Percentiles rank a stretch among this genome's conserved stretches.
Evolutionary conservation across 164 flowering plant genomes (phyloP).

Genomic region (Aristolochia fimbriata): DNA sequence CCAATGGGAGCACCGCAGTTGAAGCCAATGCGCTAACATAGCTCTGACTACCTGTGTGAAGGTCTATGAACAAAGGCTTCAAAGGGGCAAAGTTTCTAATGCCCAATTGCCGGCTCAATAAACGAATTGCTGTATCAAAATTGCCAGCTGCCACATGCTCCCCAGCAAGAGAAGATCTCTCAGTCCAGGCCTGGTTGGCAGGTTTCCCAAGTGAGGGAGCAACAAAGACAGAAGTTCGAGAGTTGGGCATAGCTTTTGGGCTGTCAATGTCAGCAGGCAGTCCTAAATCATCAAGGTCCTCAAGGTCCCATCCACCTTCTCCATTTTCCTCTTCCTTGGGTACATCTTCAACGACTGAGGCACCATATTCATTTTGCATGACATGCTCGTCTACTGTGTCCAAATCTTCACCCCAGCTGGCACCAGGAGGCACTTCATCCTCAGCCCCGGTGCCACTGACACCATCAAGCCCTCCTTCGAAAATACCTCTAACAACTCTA

Average conservation of each 20-base stretch:
- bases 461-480: constrained; percentile 71
- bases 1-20: constrained; percentile 48
- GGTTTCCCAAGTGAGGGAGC: constrained; percentile 80
- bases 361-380: constrained; percentile 51
- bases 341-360: constrained; percentile 40
- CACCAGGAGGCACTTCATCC: constrained; percentile 55
- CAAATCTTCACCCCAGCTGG: constrained; percentile 78
- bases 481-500: constrained; percentile 76
- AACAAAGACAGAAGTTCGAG: constrained; percentile 53
- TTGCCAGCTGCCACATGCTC: constrained; percentile 96
- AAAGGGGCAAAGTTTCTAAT: constrained; percentile 65
- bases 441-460: constrained; percentile 31
- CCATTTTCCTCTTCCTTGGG: constrained; percentile 51
- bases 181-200: constrained; percentile 78
- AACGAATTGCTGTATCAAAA: constrained; percentile 64
- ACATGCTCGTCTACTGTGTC: constrained; percentile 55
- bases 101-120: constrained; percentile 58
- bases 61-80: constrained; percentile 59
- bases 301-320: constrained; percentile 71
- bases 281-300: constrained; percentile 32
- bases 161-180: constrained; percentile 77
- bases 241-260: constrained; percentile 36
- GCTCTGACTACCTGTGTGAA: constrained; percentile 62
- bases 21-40: constrained; percentile 53
- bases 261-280: constrained; percentile 54